Percentiles rank a stretch among this genome's conserved stretches.
phyloP scores from a whole-genome alignment of 345 rosid species.

The Eutrema yunnanense region DNA sequence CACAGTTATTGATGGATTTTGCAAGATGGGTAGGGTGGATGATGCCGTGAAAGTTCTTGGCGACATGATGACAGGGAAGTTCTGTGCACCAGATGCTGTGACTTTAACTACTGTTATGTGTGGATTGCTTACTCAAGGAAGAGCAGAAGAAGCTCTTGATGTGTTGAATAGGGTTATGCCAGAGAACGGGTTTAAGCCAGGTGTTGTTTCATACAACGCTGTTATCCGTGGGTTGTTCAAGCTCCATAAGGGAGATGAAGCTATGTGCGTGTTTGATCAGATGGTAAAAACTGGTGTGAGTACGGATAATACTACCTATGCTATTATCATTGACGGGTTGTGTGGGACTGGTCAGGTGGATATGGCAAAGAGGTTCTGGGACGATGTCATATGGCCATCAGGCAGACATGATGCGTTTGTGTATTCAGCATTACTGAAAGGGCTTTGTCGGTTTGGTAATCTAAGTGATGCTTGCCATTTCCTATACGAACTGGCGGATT shows the following conservation, averaged over 20 bases:
- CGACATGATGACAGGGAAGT: conserved; percentile 72
- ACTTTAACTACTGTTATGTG: conserved; percentile 58
- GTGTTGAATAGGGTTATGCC: conserved; percentile 45
- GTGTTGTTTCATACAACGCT: conserved; percentile 70
- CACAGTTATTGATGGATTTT: conserved; percentile 69
- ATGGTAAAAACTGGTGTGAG: conserved; percentile 32
- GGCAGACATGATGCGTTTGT: conserved; percentile 61
- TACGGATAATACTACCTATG: conserved; percentile 46
- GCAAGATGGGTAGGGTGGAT: conserved; percentile 67
- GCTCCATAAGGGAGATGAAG: conserved; percentile 42
- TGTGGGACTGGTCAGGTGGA: conserved; percentile 43
- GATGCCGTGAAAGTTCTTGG: conserved; percentile 64
- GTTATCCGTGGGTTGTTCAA: conserved; percentile 58
- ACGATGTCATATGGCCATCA: conserved; percentile 77
- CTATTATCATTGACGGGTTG: conserved; percentile 55
- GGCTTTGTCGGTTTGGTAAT: conserved; percentile 50
- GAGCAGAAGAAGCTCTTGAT: conserved; percentile 53
- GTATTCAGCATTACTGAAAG: conserved; percentile 76
- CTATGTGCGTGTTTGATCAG: conserved; percentile 41
- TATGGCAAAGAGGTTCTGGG: conserved; percentile 70
- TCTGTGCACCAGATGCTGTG: conserved; percentile 67
- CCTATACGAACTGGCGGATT: conserved; percentile 66
- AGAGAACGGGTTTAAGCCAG: conserved; percentile 42
- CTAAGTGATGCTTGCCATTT: conserved; percentile 69
- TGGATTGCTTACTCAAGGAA: conserved; percentile 60